Evolutionary conservation across 306 rosid genomes (phyloP), one percentile per base, ranked within the genome.

Genomic region (Parietaria judaica): DNA sequence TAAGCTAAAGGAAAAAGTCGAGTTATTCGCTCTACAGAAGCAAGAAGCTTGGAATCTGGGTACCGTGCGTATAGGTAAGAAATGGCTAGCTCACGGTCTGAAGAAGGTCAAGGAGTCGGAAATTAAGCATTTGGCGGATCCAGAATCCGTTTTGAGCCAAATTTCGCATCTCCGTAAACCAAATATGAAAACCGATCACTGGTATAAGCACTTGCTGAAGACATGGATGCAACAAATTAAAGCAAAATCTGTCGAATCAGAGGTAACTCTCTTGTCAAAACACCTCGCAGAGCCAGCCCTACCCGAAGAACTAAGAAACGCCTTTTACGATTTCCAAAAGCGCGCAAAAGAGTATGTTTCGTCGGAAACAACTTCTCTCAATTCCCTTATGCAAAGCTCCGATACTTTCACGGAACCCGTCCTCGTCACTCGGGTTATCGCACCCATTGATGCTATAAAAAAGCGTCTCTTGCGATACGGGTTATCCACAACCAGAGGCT

Each of bases 131-230:
- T 81, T 90, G 62, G 91, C 95, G 63, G 78, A 83, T 55, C 39
- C 61, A 51, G 72, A 64, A 61, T 84, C 88, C 65, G 66, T 83
- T 74, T 63, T 90, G 61, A 80, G 72, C 76, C 72, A 68, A 65
- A 69, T 90, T 67, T 81, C 91, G 39, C 66, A 69, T 73, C 83
- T 64, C 61, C 91, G 97, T 23, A 90, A 90, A 65, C 15, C 87
- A 39, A 96, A 96, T 58, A 90, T 90, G 97, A 85, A 90, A 76
- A 90, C 96, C 57, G 97, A 90, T 70, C 97, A 90, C 72, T 90
- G 97, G 97, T 87, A 87, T 76, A 87, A 90, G 69, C 76, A 76
- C 60, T 74, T 90, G 50, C 38, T 85, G 51, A 90, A 87, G 77
- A 78, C 80, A 61, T 90, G 97, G 97, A 81, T 90, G 89, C 89